Evolutionary conservation across 192 early-diverging fungal genomes (phyloP).

Genomic region (Coemansia sp.): DNA sequence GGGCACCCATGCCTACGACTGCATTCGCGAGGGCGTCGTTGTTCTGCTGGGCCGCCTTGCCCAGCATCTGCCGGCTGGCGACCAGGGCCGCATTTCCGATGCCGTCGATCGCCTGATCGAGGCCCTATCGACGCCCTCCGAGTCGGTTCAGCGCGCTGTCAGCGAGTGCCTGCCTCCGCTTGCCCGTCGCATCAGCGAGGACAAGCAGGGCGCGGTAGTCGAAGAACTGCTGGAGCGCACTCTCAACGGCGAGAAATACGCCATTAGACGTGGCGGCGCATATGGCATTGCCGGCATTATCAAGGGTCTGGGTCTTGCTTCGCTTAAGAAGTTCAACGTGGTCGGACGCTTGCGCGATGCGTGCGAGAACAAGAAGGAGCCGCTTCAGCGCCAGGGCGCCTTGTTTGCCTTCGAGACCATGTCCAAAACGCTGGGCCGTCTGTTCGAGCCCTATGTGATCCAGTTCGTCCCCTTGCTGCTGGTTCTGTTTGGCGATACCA

Average conservation of each 20-base stretch:
- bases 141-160: constrained; percentile 92
- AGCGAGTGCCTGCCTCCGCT: constrained; percentile 91
- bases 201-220: constrained; percentile 59
- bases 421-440: constrained; percentile 74
- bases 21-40: constrained; percentile 87
- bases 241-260: constrained; percentile 75
- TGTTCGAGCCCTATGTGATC: constrained; percentile 97
- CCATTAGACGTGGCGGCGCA: constrained; percentile 85
- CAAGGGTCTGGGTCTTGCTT: constrained; percentile 83
- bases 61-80: constrained; percentile 72
- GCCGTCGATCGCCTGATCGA: constrained; percentile 86
- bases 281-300: constrained; percentile 94
- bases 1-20: constrained; percentile 74
- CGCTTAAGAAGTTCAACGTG: constrained; percentile 79
- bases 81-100: constrained; percentile 64
- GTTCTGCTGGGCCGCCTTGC: constrained; percentile 90
- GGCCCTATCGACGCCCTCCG: constrained; percentile 89
- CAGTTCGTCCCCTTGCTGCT: constrained; percentile 89
- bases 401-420: constrained; percentile 92
- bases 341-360: constrained; percentile 71
- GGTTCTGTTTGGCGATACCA: constrained; percentile 81
- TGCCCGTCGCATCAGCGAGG: constrained; percentile 66
- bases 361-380: constrained; percentile 68
- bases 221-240: constrained; percentile 65
- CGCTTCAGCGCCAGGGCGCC: constrained; percentile 82